Evolutionary conservation across 2,329 filamentous ascomycete genomes (phyloP).

Genomic region (Botrytis pseudocinerea): DNA sequence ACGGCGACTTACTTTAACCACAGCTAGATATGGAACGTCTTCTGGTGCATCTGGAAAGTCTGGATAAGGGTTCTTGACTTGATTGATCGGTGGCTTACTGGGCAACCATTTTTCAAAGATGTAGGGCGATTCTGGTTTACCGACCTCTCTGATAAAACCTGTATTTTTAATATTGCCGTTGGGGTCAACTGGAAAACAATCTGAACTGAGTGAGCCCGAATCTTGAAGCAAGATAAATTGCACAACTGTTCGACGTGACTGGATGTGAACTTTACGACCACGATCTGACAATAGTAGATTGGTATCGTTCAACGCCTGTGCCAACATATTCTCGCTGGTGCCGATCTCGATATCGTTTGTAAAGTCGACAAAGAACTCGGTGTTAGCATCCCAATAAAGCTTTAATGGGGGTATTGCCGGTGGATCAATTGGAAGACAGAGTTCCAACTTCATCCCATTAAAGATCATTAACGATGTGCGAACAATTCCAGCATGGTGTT

Average conservation of each 20-base stretch:
- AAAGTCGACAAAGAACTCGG: slow-evolving; percentile 25
- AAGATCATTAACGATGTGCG: slow-evolving; percentile 15
- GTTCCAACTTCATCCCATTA: slow-evolving; percentile 25
- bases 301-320: slow-evolving; percentile 30
- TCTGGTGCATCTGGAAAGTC: slow-evolving; percentile 45
- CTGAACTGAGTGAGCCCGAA: not conserved
- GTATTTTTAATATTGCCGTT: slow-evolving; percentile 1
- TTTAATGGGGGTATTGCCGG: slow-evolving; percentile 30
- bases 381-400: slow-evolving; percentile 38
- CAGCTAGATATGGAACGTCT: slow-evolving; percentile 51
- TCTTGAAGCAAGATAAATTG: slow-evolving; percentile 28
- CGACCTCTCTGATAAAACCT: slow-evolving; percentile 33
- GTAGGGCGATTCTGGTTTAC: slow-evolving; percentile 33
- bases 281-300: slow-evolving; percentile 31
- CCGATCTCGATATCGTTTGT: not conserved
- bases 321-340: not conserved
- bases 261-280: slow-evolving; percentile 31
- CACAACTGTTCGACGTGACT: slow-evolving; percentile 27
- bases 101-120: slow-evolving; percentile 47
- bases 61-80: slow-evolving; percentile 44
- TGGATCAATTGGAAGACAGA: slow-evolving; percentile 32
- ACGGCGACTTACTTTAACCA: slow-evolving; percentile 54
- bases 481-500: slow-evolving; percentile 58
- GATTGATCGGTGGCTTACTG: slow-evolving; percentile 47
- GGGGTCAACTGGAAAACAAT: not conserved